Conservation (phyloP, 2,329 filamentous ascomycete genomes). For the Ophioceras dolichostomum region DNA sequence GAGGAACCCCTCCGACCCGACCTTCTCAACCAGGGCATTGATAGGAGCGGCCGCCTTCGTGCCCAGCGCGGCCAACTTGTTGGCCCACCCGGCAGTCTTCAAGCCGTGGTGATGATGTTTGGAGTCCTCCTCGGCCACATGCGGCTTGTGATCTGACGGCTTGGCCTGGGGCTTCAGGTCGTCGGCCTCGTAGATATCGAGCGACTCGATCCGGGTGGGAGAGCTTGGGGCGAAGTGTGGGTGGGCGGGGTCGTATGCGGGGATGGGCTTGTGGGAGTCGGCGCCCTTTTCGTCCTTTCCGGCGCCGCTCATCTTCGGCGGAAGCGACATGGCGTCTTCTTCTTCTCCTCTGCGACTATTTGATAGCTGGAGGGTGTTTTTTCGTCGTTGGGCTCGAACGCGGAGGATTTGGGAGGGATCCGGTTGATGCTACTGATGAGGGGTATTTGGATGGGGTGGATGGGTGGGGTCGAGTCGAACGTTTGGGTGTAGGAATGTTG, state of each 20-base stretch:
- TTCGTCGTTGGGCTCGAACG: too few species aligned
- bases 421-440: too few species aligned
- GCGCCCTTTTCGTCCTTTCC: neutral
- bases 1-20: slow-evolving; percentile 78
- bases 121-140: neutral
- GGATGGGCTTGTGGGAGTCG: neutral
- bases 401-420: too few species aligned
- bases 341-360: too few species aligned
- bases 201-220: neutral
- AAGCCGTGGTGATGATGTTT: too few species aligned
- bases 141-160: too few species aligned
- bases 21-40: slow-evolving; percentile 69
- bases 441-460: neutral
- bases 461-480: neutral
- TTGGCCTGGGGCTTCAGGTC: neutral
- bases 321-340: slow-evolving; percentile 1
- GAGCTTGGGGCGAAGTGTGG: neutral
- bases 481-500: too few species aligned
- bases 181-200: slow-evolving; percentile 2
- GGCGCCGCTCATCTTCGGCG: slow-evolving; percentile 2
- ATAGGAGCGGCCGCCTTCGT: slow-evolving; percentile 54
- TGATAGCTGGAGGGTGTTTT: too few species aligned
- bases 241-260: slow-evolving; percentile 1
- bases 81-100: slow-evolving; percentile 11
- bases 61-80: slow-evolving; percentile 20